These are phyloP conservation scores for Coemansia sp. DNA, from an alignment of 192 early-diverging fungal genomes.

Conservation along the genomic window DNA sequence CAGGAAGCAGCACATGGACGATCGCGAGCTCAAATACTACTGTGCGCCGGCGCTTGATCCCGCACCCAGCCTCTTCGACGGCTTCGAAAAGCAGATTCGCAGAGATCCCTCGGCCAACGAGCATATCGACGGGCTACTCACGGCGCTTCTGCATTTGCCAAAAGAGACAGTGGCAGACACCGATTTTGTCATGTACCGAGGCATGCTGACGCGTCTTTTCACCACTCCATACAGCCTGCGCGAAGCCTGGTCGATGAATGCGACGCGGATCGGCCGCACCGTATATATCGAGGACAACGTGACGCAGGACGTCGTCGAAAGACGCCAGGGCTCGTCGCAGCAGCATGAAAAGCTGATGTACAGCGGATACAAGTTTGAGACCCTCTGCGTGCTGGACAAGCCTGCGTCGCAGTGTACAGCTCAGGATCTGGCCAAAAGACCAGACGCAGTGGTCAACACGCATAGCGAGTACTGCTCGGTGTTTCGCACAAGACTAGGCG, in stretches of 20 bases:
- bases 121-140: slow-evolving; percentile 78
- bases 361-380: slow-evolving; percentile 91
- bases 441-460: slow-evolving; percentile 61
- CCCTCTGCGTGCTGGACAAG: slow-evolving; percentile 61
- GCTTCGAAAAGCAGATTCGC: slow-evolving; percentile 66
- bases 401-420: slow-evolving; percentile 43
- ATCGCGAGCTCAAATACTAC: slow-evolving; percentile 44
- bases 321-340: slow-evolving; percentile 44
- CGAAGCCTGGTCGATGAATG: slow-evolving; percentile 82
- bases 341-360: slow-evolving; percentile 71
- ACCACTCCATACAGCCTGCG: slow-evolving; percentile 70
- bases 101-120: slow-evolving; percentile 63
- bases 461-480: slow-evolving; percentile 89
- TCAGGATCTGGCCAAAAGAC: slow-evolving; percentile 15
- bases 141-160: slow-evolving; percentile 53
- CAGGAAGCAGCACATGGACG: slow-evolving; percentile 60
- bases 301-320: slow-evolving; percentile 38
- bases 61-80: slow-evolving; percentile 58
- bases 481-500: slow-evolving; percentile 71
- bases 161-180: not conserved
- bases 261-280: slow-evolving; percentile 56
- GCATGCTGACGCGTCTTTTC: slow-evolving; percentile 85
- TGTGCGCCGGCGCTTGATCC: slow-evolving; percentile 15
- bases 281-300: slow-evolving; percentile 81
- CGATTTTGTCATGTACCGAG: slow-evolving; percentile 71